Evolutionary conservation across 768 basidiomycete genomes (phyloP).

Genomic region (Serendipita indica): DNA sequence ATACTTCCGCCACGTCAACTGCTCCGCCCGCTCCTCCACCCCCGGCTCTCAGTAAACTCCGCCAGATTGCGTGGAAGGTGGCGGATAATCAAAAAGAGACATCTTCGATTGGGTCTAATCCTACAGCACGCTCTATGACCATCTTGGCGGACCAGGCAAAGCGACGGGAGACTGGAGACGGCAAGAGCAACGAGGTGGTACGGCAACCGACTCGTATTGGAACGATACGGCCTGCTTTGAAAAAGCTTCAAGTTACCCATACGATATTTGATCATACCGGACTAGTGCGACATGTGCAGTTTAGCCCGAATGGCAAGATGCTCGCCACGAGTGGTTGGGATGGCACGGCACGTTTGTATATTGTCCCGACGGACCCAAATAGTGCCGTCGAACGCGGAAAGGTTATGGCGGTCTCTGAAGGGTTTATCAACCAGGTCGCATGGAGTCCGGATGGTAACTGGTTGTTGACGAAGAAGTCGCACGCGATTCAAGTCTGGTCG

Average conservation of each 20-base stretch:
- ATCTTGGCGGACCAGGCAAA: background rate
- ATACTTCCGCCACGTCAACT: background rate
- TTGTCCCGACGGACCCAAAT: background rate
- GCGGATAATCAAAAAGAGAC: background rate
- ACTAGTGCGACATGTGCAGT: conserved; percentile 57
- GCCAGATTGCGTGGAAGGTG: conserved; percentile 3
- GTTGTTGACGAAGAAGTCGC: conserved; percentile 48
- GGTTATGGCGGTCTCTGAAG: background rate
- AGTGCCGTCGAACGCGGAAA: background rate
- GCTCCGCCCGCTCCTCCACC: background rate
- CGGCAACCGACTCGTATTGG: conserved; percentile 39
- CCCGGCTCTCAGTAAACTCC: background rate
- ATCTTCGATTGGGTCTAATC: conserved; percentile 15
- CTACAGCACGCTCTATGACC: conserved; percentile 7
- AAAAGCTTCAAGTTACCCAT: conserved; percentile 38
- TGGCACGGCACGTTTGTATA: background rate
- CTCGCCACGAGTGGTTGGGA: conserved; percentile 54
- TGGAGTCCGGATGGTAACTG: conserved; percentile 55
- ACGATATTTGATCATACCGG: conserved; percentile 50
- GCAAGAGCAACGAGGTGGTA: background rate
- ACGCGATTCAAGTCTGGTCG: conserved; percentile 59
- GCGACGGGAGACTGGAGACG: conserved; percentile 13
- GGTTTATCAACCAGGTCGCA: conserved; percentile 58
- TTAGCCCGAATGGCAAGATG: conserved; percentile 60
- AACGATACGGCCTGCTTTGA: conserved; percentile 40